A percentile compares a stretch with the other conserved stretches of the same genome.
These are phyloP conservation scores for Lachnellula cervina DNA, from an alignment of 2,329 filamentous ascomycete genomes.

Conservation along the genomic window DNA sequence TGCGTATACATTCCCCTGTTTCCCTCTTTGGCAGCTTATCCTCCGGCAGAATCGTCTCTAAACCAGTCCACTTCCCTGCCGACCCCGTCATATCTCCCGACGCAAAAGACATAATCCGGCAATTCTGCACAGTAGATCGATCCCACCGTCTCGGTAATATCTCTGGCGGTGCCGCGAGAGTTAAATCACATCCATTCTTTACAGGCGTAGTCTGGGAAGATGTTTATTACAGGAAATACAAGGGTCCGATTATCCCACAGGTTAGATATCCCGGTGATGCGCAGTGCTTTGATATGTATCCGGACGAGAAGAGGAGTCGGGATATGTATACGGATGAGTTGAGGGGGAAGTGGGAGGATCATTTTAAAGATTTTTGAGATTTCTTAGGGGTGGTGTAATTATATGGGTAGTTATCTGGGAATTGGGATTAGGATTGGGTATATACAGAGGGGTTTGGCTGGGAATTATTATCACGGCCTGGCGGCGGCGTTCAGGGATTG, in stretches of 20 bases:
- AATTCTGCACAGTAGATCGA: conserved; percentile 73
- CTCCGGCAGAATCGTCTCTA: conserved; percentile 43
- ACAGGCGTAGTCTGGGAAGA: conserved; percentile 68
- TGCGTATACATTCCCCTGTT: conserved; percentile 34
- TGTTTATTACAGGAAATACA: conserved; percentile 56
- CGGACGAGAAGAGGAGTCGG: conserved; percentile 64
- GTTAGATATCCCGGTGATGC: conserved; percentile 69
- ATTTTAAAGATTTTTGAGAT: conserved; percentile 64
- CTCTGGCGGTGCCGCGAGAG: conserved; percentile 63
- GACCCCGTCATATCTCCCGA: conserved; percentile 59
- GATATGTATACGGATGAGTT: conserved; percentile 67
- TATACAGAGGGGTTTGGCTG: too few relatives aligned
- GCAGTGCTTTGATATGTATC: conserved; percentile 77
- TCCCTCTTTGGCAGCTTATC: conserved; percentile 14
- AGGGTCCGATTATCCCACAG: conserved; percentile 72
- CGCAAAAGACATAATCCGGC: conserved; percentile 70
- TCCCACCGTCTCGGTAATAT: conserved; percentile 75
- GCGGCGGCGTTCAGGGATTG: background rate
- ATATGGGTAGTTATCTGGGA: background rate
- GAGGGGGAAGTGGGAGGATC: conserved; percentile 62
- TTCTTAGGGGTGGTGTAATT: background rate
- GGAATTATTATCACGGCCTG: too few relatives aligned
- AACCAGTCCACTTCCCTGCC: conserved; percentile 36
- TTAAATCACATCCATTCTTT: conserved; percentile 77
- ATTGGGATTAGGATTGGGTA: background rate